Percentiles rank a stretch among this genome's conserved stretches.
phyloP scores from a whole-genome alignment of 1,284 basidiomycete genomes.

The Rhizoctonia solani region DNA sequence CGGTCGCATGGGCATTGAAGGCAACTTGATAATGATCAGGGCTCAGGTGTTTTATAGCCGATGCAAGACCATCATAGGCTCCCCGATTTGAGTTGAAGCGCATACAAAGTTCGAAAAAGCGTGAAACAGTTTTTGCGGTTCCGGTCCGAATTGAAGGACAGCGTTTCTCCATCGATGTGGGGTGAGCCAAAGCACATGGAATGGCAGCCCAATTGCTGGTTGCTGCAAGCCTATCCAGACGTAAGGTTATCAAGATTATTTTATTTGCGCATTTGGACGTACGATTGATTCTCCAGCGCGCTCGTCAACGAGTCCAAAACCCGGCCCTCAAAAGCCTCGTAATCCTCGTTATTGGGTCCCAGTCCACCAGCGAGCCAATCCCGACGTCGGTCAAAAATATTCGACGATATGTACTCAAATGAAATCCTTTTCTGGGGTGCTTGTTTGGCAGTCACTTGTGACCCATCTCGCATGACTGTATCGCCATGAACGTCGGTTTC shows the following conservation, averaged over 20 bases:
- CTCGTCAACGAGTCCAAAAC: neutral
- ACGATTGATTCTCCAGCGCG: neutral
- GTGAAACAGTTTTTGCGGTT: neutral
- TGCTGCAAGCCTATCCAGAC: neutral
- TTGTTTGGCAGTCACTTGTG: neutral
- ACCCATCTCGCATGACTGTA: constrained; percentile 17
- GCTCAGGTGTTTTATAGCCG: constrained; percentile 11
- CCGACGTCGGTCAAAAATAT: constrained; percentile 5
- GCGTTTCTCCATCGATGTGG: neutral
- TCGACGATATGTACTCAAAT: constrained; percentile 12
- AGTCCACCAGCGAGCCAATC: constrained; percentile 10
- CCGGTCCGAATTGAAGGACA: constrained; percentile 2
- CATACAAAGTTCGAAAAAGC: constrained; percentile 11
- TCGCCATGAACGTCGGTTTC: neutral
- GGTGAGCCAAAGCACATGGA: constrained; percentile 12
- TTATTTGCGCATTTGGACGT: neutral
- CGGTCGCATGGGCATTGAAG: neutral
- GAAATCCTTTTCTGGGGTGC: neutral
- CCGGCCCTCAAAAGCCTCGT: constrained; percentile 1
- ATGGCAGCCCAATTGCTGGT: neutral
- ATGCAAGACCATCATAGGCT: constrained; percentile 1
- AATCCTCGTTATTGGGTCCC: neutral
- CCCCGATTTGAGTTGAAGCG: neutral
- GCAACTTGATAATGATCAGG: neutral
- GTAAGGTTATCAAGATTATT: neutral